Base-by-base conservation (phyloP, 139 green algal genomes). In the Haematococcus lacustris region DNA sequence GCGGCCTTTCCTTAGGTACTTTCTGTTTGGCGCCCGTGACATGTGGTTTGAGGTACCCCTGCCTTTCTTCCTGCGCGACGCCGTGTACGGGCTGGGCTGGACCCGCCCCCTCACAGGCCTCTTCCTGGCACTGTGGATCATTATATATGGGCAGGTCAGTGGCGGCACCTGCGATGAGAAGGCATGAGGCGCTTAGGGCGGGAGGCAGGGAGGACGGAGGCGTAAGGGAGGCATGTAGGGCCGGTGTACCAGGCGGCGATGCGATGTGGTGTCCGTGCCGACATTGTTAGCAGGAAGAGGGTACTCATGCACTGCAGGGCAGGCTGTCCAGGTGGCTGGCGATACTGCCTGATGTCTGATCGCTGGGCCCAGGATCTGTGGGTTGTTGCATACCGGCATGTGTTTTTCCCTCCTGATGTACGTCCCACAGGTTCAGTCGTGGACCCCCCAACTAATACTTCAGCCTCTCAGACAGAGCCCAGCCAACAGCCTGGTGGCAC, bases 11-110 rank as follows among this genome's bases (percentile, higher is more conserved):
- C 23, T 4, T 50, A 79, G 78, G 7, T 86, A 86, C 69, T 93
- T 91, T 74, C 82, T 93, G 47, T 90, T 94, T 78, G 88, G 84
- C 43, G 78, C 73, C 34, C 69, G 91, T 6, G 91, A 96, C 83
- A 77, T 94, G 41, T 96, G 91, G 91, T 95, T 95, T 78, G 91
- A 94, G 85, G 83, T 86, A 51, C 88, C 91, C 23, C 84, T 96
- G 73, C 91, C 91, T 23, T 96, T 92, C 86, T 96, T 94, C 79
- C 78, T 96, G 72, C 76, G 91, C 63, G 73, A 82, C 66, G 28
- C 75, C 0, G 66, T 47, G 23, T 77, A 78, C 1, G 91, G 90
- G 23, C 78, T 95, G n/a, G 86, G 85, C 71, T 94, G 89, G 89
- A 76, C 73, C 51, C 73, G 65, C 26, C 61, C 71, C 17, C 62